These are phyloP conservation scores for Blastocystis sp. DNA, from an alignment of 352 stramenopile species.

Conservation along the genomic window DNA sequence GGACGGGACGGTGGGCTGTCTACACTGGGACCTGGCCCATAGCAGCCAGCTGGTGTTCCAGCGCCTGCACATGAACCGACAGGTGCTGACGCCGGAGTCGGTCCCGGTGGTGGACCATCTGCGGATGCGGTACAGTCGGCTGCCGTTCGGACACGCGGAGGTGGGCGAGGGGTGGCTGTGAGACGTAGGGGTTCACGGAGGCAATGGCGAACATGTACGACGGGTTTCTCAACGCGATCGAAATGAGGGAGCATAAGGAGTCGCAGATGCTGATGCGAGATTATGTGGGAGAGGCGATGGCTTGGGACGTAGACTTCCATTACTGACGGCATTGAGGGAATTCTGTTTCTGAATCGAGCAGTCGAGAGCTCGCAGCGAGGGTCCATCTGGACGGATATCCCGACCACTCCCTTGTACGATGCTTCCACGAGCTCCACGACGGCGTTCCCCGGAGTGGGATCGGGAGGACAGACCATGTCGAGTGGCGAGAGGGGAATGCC, in stretches of 20 bases:
- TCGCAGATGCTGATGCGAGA: not conserved
- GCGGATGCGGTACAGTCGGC: not conserved
- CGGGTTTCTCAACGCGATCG: slow-evolving; percentile 24
- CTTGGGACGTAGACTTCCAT: not conserved
- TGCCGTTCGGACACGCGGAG: not conserved
- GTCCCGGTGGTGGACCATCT: slow-evolving; percentile 28
- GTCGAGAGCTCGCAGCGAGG: slow-evolving; percentile 22
- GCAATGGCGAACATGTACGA: slow-evolving; percentile 53
- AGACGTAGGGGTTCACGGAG: slow-evolving; percentile 5
- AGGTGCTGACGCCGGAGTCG: slow-evolving; percentile 22
- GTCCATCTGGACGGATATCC: slow-evolving; percentile 8
- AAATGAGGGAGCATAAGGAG: not conserved
- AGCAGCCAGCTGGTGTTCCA: slow-evolving; percentile 14
- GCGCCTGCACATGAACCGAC: slow-evolving; percentile 28
- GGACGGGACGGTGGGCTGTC: not conserved
- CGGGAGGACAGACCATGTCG: not conserved
- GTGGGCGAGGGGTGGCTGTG: not conserved
- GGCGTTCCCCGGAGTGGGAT: no score
- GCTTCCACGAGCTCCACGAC: not conserved
- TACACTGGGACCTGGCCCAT: slow-evolving; percentile 13
- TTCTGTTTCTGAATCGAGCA: slow-evolving; percentile 6
- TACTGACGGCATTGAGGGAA: not conserved
- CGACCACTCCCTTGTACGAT: not conserved
- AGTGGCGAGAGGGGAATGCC: not conserved
- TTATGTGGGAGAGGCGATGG: not conserved